Percentiles rank a stretch among this genome's conserved stretches.
phyloP scores from a whole-genome alignment of 768 basidiomycete species.

The Termitomyces sp. region DNA sequence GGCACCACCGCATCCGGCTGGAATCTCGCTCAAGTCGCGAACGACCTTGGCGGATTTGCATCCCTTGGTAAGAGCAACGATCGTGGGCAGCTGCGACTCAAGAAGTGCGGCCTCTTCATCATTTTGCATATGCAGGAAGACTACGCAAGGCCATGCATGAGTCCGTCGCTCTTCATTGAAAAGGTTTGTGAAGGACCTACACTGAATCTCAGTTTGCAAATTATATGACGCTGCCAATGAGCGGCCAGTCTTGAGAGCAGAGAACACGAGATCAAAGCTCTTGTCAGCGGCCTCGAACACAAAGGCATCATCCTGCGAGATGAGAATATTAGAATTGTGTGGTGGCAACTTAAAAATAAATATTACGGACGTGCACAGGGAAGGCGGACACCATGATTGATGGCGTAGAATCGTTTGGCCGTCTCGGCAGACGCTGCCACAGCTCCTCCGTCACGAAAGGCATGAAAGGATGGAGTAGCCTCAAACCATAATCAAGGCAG shows the following conservation, averaged over 20 bases:
- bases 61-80: conserved; percentile 84
- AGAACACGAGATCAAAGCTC: conserved; percentile 84
- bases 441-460: conserved; percentile 98
- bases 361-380: conserved; percentile 68
- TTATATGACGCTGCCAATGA: conserved; percentile 89
- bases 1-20: conserved; percentile 84
- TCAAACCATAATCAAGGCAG: conserved; percentile 87
- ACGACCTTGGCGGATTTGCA: conserved; percentile 76
- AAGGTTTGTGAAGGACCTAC: conserved; percentile 38
- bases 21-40: conserved; percentile 62
- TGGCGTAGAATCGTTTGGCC: conserved; percentile 76
- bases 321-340: neutral
- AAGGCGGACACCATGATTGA: conserved; percentile 90
- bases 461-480: conserved; percentile 97
- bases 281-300: conserved; percentile 73
- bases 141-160: conserved; percentile 39
- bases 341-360: neutral
- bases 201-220: conserved; percentile 80
- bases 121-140: conserved; percentile 73
- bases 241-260: conserved; percentile 73
- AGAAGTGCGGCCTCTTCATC: conserved; percentile 66
- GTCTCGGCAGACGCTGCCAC: conserved; percentile 92
- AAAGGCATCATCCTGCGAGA: conserved; percentile 56
- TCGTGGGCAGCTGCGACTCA: conserved; percentile 69
- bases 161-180: conserved; percentile 1